Percentiles rank a stretch among this genome's conserved stretches.
Evolutionary conservation across 192 early-diverging fungal species (phyloP).

Genomic region (Thamnidium elegans): DNA sequence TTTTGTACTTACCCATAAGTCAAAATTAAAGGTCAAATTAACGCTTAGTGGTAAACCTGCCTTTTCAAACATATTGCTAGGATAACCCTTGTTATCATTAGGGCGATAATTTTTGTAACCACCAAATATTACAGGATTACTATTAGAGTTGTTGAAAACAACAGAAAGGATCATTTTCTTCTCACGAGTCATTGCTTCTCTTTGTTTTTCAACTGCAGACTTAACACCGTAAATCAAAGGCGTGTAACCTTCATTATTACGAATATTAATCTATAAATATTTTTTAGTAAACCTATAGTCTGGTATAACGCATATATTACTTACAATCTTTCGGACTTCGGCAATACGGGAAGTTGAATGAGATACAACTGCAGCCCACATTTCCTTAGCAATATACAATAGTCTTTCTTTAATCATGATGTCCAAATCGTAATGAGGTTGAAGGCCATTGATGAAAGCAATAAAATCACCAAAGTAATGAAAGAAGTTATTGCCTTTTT

Average conservation of each 20-base stretch:
- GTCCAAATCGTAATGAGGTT: constrained; percentile 3
- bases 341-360: background rate
- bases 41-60: background rate
- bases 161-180: background rate
- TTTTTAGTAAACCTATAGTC: background rate
- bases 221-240: constrained; percentile 22
- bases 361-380: constrained; percentile 11
- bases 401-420: background rate
- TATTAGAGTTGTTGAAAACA: background rate
- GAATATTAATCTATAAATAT: constrained; percentile 23
- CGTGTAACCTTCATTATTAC: constrained; percentile 27
- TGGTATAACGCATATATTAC: background rate
- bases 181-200: background rate
- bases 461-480: constrained; percentile 25
- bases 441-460: constrained; percentile 1
- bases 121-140: background rate
- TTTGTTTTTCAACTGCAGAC: constrained; percentile 14
- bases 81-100: background rate
- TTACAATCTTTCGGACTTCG: too few relatives aligned
- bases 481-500: constrained; percentile 26
- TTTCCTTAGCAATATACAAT: background rate
- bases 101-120: background rate
- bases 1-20: constrained; percentile 16
- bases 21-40: constrained; percentile 11
- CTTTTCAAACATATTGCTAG: background rate